These are phyloP conservation scores for Gastrolobium bilobum DNA, from an alignment of 306 rosid genomes.

Conservation along the genomic window DNA sequence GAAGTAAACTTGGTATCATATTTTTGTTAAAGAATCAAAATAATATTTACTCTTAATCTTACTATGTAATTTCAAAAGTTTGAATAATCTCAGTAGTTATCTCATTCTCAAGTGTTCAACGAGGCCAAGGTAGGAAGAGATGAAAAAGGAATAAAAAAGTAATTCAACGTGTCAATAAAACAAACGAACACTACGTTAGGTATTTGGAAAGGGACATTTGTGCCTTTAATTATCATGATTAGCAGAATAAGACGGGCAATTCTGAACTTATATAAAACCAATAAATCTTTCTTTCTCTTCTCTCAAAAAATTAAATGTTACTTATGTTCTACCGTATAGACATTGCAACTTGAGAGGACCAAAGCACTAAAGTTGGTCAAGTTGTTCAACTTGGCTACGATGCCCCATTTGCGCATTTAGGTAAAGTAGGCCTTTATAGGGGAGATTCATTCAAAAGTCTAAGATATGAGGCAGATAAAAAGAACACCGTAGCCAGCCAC, in stretches of 20 bases:
- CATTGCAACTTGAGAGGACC: background rate
- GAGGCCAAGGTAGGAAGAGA: background rate
- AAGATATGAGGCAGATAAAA: constrained; percentile 42
- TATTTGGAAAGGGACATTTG: background rate
- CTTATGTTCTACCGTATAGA: too few species aligned
- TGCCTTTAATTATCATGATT: background rate
- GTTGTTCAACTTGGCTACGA: constrained; percentile 14
- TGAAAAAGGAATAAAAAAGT: background rate
- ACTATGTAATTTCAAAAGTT: background rate
- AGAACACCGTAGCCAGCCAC: background rate
- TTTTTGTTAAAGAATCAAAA: too few species aligned
- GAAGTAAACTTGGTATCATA: too few species aligned
- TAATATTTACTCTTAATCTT: too few species aligned
- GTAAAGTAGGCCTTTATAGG: background rate
- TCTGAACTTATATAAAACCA: background rate
- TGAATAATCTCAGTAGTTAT: background rate
- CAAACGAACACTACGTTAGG: background rate
- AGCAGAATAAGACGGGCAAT: background rate
- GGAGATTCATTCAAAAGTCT: constrained; percentile 9
- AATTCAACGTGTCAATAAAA: background rate
- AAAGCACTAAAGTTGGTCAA: constrained; percentile 20
- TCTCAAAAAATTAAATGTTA: background rate
- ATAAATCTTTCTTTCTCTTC: background rate
- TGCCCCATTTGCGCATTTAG: background rate
- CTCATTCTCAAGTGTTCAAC: background rate